These are phyloP conservation scores for Dactylellina leptospora DNA, from an alignment of 2,329 filamentous ascomycete genomes.

Conservation along the genomic window DNA sequence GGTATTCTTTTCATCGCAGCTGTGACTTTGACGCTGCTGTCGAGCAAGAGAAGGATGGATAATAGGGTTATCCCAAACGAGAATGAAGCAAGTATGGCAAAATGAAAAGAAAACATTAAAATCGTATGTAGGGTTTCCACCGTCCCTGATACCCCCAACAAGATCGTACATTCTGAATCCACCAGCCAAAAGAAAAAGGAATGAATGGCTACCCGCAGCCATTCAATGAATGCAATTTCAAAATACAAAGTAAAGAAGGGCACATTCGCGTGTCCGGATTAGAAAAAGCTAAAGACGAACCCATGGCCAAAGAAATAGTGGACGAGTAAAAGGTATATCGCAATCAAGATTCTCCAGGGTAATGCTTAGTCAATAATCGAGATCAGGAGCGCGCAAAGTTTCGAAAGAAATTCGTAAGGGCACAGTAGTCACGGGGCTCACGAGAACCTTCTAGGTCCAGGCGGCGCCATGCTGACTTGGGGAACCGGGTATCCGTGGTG, in stretches of 20 bases:
- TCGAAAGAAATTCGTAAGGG: slow-evolving; percentile 20
- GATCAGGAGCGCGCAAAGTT: neutral
- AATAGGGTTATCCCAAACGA: slow-evolving; percentile 9
- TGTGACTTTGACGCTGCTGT: slow-evolving; percentile 15
- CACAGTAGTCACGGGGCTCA: slow-evolving; percentile 10
- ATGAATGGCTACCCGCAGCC: slow-evolving; percentile 16
- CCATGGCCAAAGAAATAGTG: neutral
- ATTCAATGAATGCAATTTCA: slow-evolving; percentile 27
- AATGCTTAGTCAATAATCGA: slow-evolving; percentile 25
- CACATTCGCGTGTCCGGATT: slow-evolving; percentile 16
- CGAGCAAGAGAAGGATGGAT: slow-evolving; percentile 14
- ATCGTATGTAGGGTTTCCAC: slow-evolving; percentile 43
- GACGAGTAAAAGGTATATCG: neutral
- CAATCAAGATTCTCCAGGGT: slow-evolving; percentile 30
- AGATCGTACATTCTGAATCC: slow-evolving; percentile 52
- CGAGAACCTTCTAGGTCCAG: slow-evolving; percentile 48
- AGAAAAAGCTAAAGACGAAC: slow-evolving; percentile 15
- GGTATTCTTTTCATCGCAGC: slow-evolving; percentile 46
- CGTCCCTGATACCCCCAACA: slow-evolving; percentile 16
- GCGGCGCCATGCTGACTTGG: slow-evolving; percentile 52
- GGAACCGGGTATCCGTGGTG: slow-evolving; percentile 49
- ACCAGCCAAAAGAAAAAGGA: slow-evolving; percentile 8
- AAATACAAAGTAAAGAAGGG: slow-evolving; percentile 15
- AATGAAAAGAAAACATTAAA: slow-evolving; percentile 42
- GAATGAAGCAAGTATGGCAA: slow-evolving; percentile 12